Conservation (phyloP, 1,284 basidiomycete genomes). For the Somion occarium region DNA sequence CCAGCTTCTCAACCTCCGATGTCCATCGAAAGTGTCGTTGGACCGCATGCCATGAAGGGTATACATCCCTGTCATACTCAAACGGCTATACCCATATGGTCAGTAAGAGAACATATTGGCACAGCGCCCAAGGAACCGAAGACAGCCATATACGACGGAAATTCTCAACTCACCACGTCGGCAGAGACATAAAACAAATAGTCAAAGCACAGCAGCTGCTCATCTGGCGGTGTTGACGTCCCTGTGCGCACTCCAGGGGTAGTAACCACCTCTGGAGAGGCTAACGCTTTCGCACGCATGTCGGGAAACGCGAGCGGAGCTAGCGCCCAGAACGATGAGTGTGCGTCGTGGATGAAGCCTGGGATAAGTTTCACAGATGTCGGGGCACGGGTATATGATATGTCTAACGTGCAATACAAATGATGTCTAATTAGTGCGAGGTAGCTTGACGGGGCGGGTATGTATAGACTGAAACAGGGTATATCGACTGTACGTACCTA, state of each 20-base stretch:
- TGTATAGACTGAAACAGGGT: no score
- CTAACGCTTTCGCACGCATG: constrained; percentile 20
- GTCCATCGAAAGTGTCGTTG: constrained; percentile 40
- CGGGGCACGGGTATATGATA: constrained; percentile 43
- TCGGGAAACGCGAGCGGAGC: constrained; percentile 36
- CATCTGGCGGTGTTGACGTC: constrained; percentile 36
- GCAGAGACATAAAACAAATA: constrained; percentile 44
- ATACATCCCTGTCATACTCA: constrained; percentile 27
- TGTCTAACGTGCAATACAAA: constrained; percentile 31
- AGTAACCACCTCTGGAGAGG: constrained; percentile 22
- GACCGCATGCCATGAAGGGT: constrained; percentile 42
- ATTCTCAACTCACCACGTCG: constrained; percentile 29
- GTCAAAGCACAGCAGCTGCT: constrained; percentile 48
- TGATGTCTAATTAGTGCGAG: no score
- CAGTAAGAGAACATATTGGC: not conserved
- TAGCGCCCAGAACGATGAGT: constrained; percentile 36
- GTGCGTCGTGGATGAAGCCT: constrained; percentile 31
- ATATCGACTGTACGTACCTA: constrained; percentile 36
- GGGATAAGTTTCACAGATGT: constrained; percentile 33
- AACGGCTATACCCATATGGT: constrained; percentile 13
- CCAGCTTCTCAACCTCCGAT: constrained; percentile 19
- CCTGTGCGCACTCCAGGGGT: constrained; percentile 25
- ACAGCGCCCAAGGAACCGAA: no score
- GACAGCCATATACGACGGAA: no score
- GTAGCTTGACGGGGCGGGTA: no score